Evolutionary conservation across 306 rosid genomes (phyloP).

Genomic region (Begonia fuchsioides): DNA sequence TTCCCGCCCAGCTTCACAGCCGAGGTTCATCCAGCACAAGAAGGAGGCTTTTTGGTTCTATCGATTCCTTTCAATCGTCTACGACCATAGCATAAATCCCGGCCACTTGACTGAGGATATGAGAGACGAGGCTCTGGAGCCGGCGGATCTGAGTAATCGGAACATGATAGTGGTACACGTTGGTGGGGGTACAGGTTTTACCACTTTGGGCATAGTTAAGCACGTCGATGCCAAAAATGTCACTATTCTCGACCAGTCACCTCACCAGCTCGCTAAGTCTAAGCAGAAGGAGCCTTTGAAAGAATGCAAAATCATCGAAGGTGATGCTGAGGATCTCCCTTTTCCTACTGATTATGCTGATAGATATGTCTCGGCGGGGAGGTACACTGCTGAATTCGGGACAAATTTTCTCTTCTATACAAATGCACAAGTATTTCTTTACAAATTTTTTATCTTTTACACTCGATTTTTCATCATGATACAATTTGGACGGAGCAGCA

Average conservation of each 20-base stretch:
- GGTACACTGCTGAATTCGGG: constrained; percentile 25
- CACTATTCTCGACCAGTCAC: too few species aligned
- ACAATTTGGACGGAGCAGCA: background rate
- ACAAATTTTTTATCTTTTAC: background rate
- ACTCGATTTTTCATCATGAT: background rate
- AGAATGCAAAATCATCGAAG: constrained; percentile 69
- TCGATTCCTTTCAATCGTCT: too few species aligned
- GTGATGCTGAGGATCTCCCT: constrained; percentile 88
- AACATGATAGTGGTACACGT: constrained; percentile 71
- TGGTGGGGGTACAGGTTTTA: too few species aligned
- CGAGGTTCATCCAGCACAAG: too few species aligned
- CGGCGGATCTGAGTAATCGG: constrained; percentile 59
- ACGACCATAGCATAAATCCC: too few species aligned
- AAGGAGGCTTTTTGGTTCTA: too few species aligned
- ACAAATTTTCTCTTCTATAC: background rate
- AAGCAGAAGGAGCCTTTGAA: constrained; percentile 73
- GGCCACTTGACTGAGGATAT: too few species aligned
- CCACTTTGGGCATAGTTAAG: too few species aligned
- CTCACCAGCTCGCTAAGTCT: too few species aligned
- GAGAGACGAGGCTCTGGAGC: constrained; percentile 94
- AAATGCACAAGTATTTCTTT: background rate
- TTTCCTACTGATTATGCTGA: constrained; percentile 80
- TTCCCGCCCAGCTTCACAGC: too few species aligned
- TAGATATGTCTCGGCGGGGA: constrained; percentile 85
- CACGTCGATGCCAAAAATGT: too few species aligned